These are phyloP conservation scores for Candida glucosophila DNA, from an alignment of 1,139 yeast species.

Conservation along the genomic window DNA sequence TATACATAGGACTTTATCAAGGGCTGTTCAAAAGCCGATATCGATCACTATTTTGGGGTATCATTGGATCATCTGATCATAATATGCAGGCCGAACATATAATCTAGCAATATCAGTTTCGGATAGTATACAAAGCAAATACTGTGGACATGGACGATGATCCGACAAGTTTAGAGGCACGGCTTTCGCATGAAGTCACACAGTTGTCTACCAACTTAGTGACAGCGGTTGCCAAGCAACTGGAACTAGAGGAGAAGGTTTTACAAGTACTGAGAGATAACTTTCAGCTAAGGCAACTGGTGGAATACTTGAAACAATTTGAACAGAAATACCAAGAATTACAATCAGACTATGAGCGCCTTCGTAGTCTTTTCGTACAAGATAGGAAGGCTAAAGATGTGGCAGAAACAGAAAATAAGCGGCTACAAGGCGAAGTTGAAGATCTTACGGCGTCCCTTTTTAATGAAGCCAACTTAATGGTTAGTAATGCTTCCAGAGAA, in stretches of 20 bases:
- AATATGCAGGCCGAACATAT: too few relatives aligned
- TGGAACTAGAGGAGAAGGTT: conserved; percentile 39
- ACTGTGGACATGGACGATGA: too few relatives aligned
- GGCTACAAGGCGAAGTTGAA: conserved; percentile 63
- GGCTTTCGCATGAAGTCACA: conserved; percentile 49
- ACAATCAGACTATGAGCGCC: conserved; percentile 19
- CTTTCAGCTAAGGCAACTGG: conserved; percentile 13
- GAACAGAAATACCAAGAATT: conserved; percentile 23
- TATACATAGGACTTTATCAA: too few relatives aligned
- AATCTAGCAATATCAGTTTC: too few relatives aligned
- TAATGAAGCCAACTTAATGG: conserved; percentile 77
- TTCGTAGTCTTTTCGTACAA: conserved; percentile 23
- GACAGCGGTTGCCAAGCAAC: conserved; percentile 53
- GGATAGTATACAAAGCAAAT: too few relatives aligned
- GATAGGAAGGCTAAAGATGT: conserved; percentile 28
- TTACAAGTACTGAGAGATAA: conserved; percentile 26
- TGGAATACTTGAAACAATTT: conserved; percentile 10
- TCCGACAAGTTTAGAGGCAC: conserved; percentile 12
- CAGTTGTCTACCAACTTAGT: conserved; percentile 51
- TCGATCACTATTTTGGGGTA: too few relatives aligned
- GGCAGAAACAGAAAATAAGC: conserved; percentile 52
- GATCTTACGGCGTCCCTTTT: conserved; percentile 69
- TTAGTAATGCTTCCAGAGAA: conserved; percentile 58
- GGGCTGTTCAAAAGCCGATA: too few relatives aligned
- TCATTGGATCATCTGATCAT: too few relatives aligned